Base-by-base conservation (phyloP, 208 protist genomes). In the Trichomonas vaginalis region DNA sequence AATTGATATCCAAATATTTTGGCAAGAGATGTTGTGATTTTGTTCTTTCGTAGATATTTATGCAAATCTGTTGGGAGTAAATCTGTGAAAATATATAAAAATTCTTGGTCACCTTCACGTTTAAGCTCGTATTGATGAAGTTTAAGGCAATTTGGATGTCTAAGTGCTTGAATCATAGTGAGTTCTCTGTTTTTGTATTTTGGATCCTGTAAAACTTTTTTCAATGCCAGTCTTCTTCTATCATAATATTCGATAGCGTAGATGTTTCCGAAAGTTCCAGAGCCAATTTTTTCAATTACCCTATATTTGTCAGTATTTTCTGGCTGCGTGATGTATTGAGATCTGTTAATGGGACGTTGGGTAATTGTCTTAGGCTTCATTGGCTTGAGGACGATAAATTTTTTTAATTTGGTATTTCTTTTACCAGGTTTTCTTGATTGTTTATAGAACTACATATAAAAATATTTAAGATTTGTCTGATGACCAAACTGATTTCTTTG, bases 101-200 rank as follows among this genome's bases (percentile, higher is more conserved):
- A 92, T 10, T 48, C 15, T 92, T 51, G 86, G 6, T 51, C 10
- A 1, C 86, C 86, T 92, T 92, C 86, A 0, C 10, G 1, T 39
- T 42, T 48, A 39, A 45, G 9, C n/a, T 92, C 42, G 4, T 6
- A 51, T 12, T 37, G 14, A 39, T 39, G 8, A 14, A 92, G 27
- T 17, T 8, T 47, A 10, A 92, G 21, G 37, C 86, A 92, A 92
- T 92, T 92, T 0, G 86, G 86, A 92, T 92, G 86, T 6, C 51
- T 92, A 3, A 92, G 3, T 48, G 14, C 10, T 2, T n/a, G 48
- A 39, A 92, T 42, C 37, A 42, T 92, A 92, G 23, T 9, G 10
- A 92, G 37, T 27, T 92, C 86, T 48, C 86, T 48, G 37, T 92
- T 92, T 51, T 92, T 92, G 56, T 92, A 92, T 8, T 92, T 42